Evolutionary conservation across 1,284 basidiomycete species (phyloP).

Genomic region (Ceratobasidium sp.): DNA sequence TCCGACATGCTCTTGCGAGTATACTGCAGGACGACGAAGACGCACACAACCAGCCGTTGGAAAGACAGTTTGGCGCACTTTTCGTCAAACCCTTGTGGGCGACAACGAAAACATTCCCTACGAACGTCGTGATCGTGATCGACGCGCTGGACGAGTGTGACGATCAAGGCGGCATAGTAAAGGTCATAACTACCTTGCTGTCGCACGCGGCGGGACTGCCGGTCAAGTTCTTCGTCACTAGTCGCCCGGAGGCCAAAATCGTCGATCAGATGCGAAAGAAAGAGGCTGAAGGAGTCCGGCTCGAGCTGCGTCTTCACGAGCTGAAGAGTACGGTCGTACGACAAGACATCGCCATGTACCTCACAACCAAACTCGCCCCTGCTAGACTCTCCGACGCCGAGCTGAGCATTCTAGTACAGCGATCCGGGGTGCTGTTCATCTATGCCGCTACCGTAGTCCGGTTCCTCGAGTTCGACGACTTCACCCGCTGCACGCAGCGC

Average conservation of each 20-base stretch:
- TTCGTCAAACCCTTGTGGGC: neutral
- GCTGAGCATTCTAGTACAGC: neutral
- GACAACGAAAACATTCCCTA: neutral
- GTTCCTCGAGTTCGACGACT: neutral
- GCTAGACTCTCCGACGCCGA: too few relatives aligned
- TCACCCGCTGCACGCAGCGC: neutral
- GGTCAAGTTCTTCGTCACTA: neutral
- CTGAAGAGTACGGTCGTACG: neutral
- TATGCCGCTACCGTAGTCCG: conserved; percentile 25
- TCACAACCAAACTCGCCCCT: neutral
- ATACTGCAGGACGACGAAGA: neutral
- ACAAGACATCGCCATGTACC: neutral
- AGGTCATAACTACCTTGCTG: neutral
- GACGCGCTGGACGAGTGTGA: conserved; percentile 28
- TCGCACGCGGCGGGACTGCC: neutral
- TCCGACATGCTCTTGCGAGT: neutral
- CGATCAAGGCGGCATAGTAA: neutral
- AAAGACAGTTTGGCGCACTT: neutral
- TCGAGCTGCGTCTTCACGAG: conserved; percentile 1
- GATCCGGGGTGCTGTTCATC: conserved; percentile 19
- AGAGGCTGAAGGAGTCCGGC: neutral
- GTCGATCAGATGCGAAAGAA: neutral
- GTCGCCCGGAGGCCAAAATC: conserved; percentile 1
- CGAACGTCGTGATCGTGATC: neutral
- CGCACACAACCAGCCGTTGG: neutral